These are phyloP conservation scores for Aspergillus awamori DNA, from an alignment of 2,329 filamentous ascomycete genomes.

Conservation along the genomic window DNA sequence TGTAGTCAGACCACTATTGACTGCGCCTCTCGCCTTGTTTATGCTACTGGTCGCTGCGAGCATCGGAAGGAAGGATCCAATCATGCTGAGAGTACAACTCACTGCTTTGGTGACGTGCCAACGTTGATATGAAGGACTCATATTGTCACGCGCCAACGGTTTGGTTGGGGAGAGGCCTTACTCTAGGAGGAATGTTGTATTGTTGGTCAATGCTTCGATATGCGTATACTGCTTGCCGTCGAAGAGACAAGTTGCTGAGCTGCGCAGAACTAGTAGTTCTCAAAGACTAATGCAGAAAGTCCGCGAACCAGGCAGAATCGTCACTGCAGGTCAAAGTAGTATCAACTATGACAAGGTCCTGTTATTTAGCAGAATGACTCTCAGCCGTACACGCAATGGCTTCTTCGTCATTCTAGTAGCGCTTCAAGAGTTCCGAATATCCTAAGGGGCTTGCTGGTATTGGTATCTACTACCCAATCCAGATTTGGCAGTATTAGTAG, in stretches of 20 bases:
- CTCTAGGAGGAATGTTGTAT: constrained; percentile 46
- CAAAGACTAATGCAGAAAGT: not conserved
- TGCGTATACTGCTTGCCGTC: constrained; percentile 24
- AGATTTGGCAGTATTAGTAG: constrained; percentile 35
- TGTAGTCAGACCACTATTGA: constrained; percentile 25
- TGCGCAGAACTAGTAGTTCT: constrained; percentile 2
- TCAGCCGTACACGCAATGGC: constrained; percentile 62
- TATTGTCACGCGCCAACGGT: constrained; percentile 31
- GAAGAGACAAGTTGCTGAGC: constrained; percentile 44
- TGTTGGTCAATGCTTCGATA: constrained; percentile 32
- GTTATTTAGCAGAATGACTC: constrained; percentile 50
- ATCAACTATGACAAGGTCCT: constrained; percentile 55
- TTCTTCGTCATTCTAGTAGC: constrained; percentile 63
- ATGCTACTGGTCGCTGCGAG: constrained; percentile 37
- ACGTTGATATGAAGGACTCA: constrained; percentile 37
- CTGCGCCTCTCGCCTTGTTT: constrained; percentile 40
- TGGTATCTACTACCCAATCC: constrained; percentile 54
- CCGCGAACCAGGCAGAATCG: constrained; percentile 50
- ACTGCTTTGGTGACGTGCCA: constrained; percentile 36
- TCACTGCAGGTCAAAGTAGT: constrained; percentile 16
- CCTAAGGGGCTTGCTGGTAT: constrained; percentile 35
- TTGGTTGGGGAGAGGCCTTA: constrained; percentile 39
- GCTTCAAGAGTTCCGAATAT: constrained; percentile 39
- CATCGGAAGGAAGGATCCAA: constrained; percentile 42
- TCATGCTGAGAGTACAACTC: constrained; percentile 29